Evolutionary conservation across 2,329 filamentous ascomycete species (phyloP).

Genomic region (Davidsoniella neocaledoniae): DNA sequence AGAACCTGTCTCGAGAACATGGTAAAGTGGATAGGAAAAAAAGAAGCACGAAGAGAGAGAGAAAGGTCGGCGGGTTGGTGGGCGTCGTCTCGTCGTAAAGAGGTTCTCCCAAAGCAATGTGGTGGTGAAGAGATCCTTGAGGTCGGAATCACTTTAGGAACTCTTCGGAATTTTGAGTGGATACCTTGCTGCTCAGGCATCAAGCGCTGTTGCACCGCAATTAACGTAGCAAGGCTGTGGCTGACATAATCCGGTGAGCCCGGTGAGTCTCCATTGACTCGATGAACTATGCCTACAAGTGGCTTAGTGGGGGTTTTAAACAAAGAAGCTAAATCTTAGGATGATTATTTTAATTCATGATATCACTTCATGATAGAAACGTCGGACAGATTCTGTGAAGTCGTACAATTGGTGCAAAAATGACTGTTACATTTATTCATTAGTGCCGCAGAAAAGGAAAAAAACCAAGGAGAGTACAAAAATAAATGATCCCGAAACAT

Average conservation of each 20-base stretch:
- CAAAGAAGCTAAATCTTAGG: neutral
- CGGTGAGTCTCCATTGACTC: neutral
- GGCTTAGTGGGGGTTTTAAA: neutral
- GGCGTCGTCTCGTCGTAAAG: slow-evolving; percentile 12
- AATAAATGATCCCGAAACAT: neutral
- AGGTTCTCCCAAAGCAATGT: slow-evolving; percentile 12
- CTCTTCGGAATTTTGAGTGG: slow-evolving; percentile 12
- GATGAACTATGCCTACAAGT: neutral
- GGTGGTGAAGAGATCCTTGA: slow-evolving; percentile 10
- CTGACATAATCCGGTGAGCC: slow-evolving; percentile 10
- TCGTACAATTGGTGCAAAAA: no score
- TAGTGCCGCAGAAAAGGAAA: neutral
- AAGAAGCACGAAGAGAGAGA: slow-evolving; percentile 18
- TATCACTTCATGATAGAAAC: neutral
- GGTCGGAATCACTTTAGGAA: slow-evolving; percentile 8
- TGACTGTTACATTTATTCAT: neutral
- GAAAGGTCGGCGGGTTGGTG: slow-evolving; percentile 14
- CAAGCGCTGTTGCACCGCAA: neutral
- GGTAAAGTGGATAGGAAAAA: slow-evolving; percentile 3
- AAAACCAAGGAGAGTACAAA: neutral
- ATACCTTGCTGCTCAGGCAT: slow-evolving; percentile 12
- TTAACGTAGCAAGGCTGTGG: slow-evolving; percentile 6
- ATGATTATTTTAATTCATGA: neutral
- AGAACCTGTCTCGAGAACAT: slow-evolving; percentile 46
- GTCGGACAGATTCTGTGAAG: no score